Percentiles rank a stretch among this genome's conserved stretches.
phyloP scores from a whole-genome alignment of 441 rosid species.

The Mallotus repandus region DNA sequence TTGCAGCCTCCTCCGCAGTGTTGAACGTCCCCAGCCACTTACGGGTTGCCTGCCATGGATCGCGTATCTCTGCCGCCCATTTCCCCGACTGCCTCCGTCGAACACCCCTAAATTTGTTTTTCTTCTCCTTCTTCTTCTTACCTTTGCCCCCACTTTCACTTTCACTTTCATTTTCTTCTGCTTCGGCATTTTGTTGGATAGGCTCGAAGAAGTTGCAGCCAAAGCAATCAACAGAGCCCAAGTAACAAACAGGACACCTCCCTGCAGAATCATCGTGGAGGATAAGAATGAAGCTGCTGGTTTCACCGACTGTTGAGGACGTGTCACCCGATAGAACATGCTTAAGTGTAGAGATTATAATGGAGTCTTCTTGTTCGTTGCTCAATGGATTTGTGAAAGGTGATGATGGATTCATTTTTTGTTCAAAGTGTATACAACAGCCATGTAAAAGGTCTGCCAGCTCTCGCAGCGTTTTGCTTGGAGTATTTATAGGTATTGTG shows the following conservation, averaged over 20 bases:
- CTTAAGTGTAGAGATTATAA: constrained; percentile 36
- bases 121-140: too few species aligned
- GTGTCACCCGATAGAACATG: constrained; percentile 28
- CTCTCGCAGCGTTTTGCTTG: too few species aligned
- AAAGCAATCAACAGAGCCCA: constrained; percentile 17
- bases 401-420: too few species aligned
- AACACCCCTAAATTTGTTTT: too few species aligned
- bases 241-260: constrained; percentile 25
- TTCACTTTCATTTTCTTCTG: too few species aligned
- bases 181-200: too few species aligned
- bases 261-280: constrained; percentile 15
- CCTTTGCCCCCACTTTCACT: too few species aligned
- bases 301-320: not conserved
- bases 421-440: too few species aligned
- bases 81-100: constrained; percentile 46
- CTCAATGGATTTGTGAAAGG: not conserved
- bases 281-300: not conserved
- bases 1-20: constrained; percentile 63
- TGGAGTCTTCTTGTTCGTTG: constrained; percentile 23
- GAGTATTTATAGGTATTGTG: too few species aligned
- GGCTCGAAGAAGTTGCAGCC: too few species aligned
- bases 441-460: too few species aligned
- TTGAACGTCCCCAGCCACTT: constrained; percentile 79
- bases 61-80: constrained; percentile 76
- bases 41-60: constrained; percentile 52